A percentile compares a stretch with the other conserved stretches of the same genome.
Evolutionary conservation across 2,329 filamentous ascomycete species (phyloP).

Genomic region (Rhinocladiella similis): DNA sequence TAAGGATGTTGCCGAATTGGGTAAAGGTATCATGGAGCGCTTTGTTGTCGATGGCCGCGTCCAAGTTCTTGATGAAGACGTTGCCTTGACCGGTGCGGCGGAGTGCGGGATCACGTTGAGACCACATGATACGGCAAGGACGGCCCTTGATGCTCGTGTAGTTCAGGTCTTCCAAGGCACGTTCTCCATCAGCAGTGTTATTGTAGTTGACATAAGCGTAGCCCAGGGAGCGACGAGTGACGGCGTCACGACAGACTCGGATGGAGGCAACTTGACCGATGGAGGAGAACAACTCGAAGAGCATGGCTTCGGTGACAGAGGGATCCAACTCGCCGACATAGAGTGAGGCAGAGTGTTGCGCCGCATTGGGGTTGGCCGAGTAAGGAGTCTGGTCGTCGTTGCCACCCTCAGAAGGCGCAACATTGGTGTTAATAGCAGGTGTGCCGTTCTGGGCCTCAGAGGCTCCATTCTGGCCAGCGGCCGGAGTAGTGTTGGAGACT

Average conservation of each 20-base stretch:
- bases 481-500: conserved; percentile 69
- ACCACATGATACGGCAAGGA: conserved; percentile 99
- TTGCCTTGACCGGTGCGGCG: conserved; percentile 99
- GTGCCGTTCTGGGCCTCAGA: conserved; percentile 49
- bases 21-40: conserved; percentile 99
- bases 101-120: conserved; percentile 96
- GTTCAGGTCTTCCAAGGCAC: conserved; percentile 98
- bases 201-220: conserved; percentile 99
- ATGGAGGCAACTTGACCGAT: conserved; percentile 99
- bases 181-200: conserved; percentile 92
- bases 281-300: conserved; percentile 99
- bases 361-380: conserved; percentile 64
- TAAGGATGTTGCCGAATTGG: conserved; percentile 97
- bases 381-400: conserved; percentile 58
- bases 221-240: conserved; percentile 96
- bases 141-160: conserved; percentile 99
- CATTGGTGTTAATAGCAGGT: conserved; percentile 69
- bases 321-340: conserved; percentile 98
- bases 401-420: conserved; percentile 45
- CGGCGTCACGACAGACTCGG: conserved; percentile 98
- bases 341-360: conserved; percentile 93
- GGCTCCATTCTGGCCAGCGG: conserved; percentile 65
- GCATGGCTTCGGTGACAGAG: conserved; percentile 98
- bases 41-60: conserved; percentile 99
- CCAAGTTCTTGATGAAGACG: conserved; percentile 99